phyloP scores from a whole-genome alignment of 1,284 basidiomycete genomes.

The Pseudozyma pruni region DNA sequence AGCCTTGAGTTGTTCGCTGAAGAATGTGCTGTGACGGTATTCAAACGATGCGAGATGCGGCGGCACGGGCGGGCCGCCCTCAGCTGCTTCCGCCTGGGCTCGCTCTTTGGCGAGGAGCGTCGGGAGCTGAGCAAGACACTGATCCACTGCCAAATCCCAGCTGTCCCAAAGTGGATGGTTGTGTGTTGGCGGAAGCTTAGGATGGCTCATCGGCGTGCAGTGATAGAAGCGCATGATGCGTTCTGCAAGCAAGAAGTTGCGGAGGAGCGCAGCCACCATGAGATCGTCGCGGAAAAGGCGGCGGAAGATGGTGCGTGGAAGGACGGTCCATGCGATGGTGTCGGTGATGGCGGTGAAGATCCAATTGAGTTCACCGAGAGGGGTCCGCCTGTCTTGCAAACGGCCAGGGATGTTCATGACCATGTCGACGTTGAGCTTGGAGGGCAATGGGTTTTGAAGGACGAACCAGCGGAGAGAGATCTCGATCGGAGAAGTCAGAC shows the following conservation, averaged over 20 bases:
- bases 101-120: constrained; percentile 79
- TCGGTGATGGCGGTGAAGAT: constrained; percentile 99
- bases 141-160: constrained; percentile 97
- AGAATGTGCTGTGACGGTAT: constrained; percentile 92
- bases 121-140: constrained; percentile 91
- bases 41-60: constrained; percentile 68
- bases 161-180: constrained; percentile 95
- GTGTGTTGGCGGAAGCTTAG: constrained; percentile 89
- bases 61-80: constrained; percentile 64
- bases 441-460: constrained; percentile 80
- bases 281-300: constrained; percentile 94
- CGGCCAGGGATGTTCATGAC: constrained; percentile 95
- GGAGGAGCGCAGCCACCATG: constrained; percentile 92
- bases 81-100: constrained; percentile 69
- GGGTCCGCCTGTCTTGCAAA: constrained; percentile 93
- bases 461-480: constrained; percentile 95
- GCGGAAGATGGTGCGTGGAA: constrained; percentile 91
- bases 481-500: constrained; percentile 96
- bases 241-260: constrained; percentile 95
- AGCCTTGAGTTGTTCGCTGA: constrained; percentile 93
- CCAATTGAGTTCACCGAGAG: constrained; percentile 97
- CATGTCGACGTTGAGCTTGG: constrained; percentile 78
- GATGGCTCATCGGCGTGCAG: constrained; percentile 94
- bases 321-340: constrained; percentile 98
- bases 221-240: constrained; percentile 98